phyloP scores from a whole-genome alignment of 2,329 filamentous ascomycete genomes.

The Colletotrichum sp. region DNA sequence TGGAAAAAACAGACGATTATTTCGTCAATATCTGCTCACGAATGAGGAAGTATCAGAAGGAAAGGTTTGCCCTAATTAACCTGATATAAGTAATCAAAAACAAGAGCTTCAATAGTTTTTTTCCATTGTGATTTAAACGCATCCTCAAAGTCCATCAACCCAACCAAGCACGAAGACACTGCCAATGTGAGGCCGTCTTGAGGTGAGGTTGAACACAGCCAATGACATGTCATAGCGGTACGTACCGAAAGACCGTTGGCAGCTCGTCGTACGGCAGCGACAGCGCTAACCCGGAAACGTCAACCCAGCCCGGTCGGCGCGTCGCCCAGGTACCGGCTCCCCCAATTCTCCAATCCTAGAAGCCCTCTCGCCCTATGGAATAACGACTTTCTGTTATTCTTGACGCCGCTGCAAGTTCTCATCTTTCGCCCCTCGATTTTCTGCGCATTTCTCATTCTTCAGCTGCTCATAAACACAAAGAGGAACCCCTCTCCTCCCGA shows the following conservation, averaged over 20 bases:
- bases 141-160: neutral
- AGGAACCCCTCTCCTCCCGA: neutral
- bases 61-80: too few relatives aligned
- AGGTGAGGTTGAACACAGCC: neutral
- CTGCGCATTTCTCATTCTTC: neutral
- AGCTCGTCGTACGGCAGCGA: conserved; percentile 15
- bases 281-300: conserved; percentile 11
- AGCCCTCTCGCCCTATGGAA: conserved; percentile 9
- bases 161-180: neutral
- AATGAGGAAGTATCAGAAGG: too few relatives aligned
- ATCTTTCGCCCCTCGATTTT: conserved; percentile 5
- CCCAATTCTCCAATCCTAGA: conserved; percentile 5
- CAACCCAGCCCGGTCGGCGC: neutral
- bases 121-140: neutral
- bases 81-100: too few relatives aligned
- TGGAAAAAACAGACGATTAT: neutral
- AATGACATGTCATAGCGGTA: neutral
- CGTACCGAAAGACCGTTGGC: neutral
- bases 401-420: neutral
- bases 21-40: neutral
- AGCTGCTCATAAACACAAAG: neutral
- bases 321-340: conserved; percentile 19
- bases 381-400: conserved; percentile 9
- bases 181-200: neutral
- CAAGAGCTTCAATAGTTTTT: too few relatives aligned